These are phyloP conservation scores for Besnoitia besnoiti DNA, from an alignment of 169 alveolate species.

Conservation along the genomic window DNA sequence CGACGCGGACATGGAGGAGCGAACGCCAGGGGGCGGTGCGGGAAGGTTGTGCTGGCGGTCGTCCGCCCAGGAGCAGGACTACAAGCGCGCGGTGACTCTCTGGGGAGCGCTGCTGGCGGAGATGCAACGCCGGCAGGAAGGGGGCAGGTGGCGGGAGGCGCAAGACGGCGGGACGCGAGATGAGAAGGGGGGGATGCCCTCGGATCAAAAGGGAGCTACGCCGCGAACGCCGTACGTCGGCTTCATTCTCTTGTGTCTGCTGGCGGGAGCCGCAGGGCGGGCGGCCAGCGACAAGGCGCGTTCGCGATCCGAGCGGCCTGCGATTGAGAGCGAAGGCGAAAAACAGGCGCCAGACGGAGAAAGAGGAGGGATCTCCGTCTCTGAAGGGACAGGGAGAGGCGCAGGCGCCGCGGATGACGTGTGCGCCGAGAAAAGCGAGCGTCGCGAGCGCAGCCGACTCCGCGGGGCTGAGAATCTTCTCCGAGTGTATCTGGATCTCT, in stretches of 20 bases:
- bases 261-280: neutral
- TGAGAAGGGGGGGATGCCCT: neutral
- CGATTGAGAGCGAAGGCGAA: neutral
- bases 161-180: neutral
- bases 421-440: too few species aligned
- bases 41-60: neutral
- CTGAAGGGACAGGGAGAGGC: neutral
- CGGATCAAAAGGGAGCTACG: neutral
- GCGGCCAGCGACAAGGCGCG: too few species aligned
- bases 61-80: neutral
- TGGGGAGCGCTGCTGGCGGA: constrained; percentile 3
- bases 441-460: too few species aligned
- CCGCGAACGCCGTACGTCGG: neutral
- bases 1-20: neutral
- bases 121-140: neutral
- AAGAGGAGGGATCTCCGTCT: neutral
- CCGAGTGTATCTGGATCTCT: neutral
- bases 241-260: neutral
- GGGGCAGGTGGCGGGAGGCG: neutral
- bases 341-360: neutral
- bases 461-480: neutral
- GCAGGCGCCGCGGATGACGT: neutral
- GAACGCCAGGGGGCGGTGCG: neutral
- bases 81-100: neutral
- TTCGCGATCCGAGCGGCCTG: too few species aligned